phyloP scores from a whole-genome alignment of 2,329 filamentous ascomycete genomes.

The Colletotrichum nymphaeae region DNA sequence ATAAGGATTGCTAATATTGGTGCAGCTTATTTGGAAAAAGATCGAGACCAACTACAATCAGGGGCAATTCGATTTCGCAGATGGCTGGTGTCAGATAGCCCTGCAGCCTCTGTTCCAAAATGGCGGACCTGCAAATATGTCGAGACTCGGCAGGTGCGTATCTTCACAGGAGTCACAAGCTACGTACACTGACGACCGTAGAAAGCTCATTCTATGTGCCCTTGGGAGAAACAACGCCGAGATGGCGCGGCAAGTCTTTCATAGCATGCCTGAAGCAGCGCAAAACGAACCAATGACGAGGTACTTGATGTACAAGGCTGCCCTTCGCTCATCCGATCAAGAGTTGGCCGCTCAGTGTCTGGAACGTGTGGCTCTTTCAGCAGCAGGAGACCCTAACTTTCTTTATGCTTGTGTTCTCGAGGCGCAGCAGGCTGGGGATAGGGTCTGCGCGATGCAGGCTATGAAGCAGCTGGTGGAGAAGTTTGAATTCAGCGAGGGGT shows the following conservation, averaged over 20 bases:
- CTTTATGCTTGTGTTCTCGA: slow-evolving; percentile 86
- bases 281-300: slow-evolving; percentile 73
- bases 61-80: slow-evolving; percentile 63
- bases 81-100: slow-evolving; percentile 79
- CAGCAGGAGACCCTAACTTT: slow-evolving; percentile 67
- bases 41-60: slow-evolving; percentile 70
- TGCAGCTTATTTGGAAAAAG: slow-evolving; percentile 84
- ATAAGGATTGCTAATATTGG: slow-evolving; percentile 26
- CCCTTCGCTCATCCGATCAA: slow-evolving; percentile 68
- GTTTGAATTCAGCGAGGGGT: slow-evolving; percentile 37
- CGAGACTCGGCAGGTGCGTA: slow-evolving; percentile 73
- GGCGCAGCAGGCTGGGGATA: slow-evolving; percentile 74
- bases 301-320: slow-evolving; percentile 81
- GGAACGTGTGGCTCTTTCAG: slow-evolving; percentile 64
- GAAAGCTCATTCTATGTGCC: slow-evolving; percentile 79
- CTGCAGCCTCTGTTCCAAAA: slow-evolving; percentile 75
- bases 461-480: slow-evolving; percentile 48
- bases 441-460: slow-evolving; percentile 60
- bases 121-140: slow-evolving; percentile 73
- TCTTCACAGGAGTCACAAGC: neutral
- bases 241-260: slow-evolving; percentile 65
- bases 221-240: slow-evolving; percentile 67
- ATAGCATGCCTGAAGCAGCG: slow-evolving; percentile 67
- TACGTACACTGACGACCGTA: slow-evolving; percentile 48
- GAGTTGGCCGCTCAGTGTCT: slow-evolving; percentile 74